phyloP scores from a whole-genome alignment of 805 yeast genomes.

The Ogataea paraovalis region DNA sequence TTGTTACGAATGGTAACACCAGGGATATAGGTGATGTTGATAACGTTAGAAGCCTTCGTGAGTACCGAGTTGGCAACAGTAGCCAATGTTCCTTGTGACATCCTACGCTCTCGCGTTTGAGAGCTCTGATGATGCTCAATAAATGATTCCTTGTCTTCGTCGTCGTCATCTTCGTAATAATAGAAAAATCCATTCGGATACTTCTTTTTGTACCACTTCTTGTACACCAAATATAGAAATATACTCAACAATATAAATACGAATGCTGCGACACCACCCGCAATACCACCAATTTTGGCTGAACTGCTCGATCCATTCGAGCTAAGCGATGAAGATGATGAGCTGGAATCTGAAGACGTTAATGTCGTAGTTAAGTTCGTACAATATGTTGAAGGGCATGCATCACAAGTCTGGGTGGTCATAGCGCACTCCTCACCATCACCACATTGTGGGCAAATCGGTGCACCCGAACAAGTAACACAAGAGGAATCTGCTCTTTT shows the following conservation, averaged over 20 bases:
- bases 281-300: slow-evolving; percentile 52
- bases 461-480: slow-evolving; percentile 31
- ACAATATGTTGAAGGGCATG: slow-evolving; percentile 57
- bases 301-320: slow-evolving; percentile 7
- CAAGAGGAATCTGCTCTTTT: slow-evolving; percentile 12
- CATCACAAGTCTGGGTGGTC: slow-evolving; percentile 51
- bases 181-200: slow-evolving; percentile 29
- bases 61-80: slow-evolving; percentile 58
- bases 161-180: slow-evolving; percentile 28
- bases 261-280: slow-evolving; percentile 72
- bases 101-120: slow-evolving; percentile 20
- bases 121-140: slow-evolving; percentile 9
- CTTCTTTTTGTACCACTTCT: slow-evolving; percentile 38
- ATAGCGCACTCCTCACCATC: slow-evolving; percentile 49
- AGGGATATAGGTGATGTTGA: slow-evolving; percentile 91
- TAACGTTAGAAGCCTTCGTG: slow-evolving; percentile 79
- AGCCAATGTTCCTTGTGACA: slow-evolving; percentile 28
- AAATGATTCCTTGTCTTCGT: slow-evolving; percentile 21
- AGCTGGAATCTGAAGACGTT: slow-evolving; percentile 12
- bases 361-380: slow-evolving; percentile 24
- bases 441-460: slow-evolving; percentile 53
- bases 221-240: slow-evolving; percentile 38
- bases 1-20: slow-evolving; percentile 73
- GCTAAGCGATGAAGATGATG: not conserved
- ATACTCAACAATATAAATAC: slow-evolving; percentile 35